Conservation (phyloP, 306 rosid genomes). For the Pueraria montana region DNA sequence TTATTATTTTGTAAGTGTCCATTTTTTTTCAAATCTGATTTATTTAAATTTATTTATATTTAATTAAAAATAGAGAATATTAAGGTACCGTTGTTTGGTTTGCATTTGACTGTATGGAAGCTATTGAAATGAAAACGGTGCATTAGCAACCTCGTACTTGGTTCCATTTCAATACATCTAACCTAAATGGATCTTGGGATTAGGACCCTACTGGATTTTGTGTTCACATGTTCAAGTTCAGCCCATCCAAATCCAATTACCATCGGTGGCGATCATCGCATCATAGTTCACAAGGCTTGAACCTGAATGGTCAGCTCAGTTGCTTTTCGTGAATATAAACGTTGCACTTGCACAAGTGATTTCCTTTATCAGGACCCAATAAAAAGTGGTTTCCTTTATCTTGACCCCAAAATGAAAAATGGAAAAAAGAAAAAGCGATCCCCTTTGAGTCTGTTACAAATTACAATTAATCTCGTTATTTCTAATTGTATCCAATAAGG, state of each 20-base stretch:
- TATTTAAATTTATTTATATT: no score
- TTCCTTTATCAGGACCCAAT: neutral
- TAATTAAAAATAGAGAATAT: neutral
- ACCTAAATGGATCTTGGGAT: neutral
- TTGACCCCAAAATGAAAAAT: neutral
- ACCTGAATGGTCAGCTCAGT: neutral
- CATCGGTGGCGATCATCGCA: neutral
- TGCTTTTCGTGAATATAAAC: constrained; percentile 3
- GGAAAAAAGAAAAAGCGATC: neutral
- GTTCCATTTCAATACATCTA: neutral
- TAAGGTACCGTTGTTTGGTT: neutral
- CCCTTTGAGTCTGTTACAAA: neutral
- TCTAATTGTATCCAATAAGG: no score
- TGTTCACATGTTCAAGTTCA: neutral
- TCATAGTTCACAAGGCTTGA: neutral
- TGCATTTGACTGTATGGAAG: neutral
- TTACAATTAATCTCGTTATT: neutral
- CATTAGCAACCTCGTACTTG: neutral
- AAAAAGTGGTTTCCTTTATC: neutral
- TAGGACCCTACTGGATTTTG: neutral
- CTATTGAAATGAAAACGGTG: neutral
- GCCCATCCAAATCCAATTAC: no score
- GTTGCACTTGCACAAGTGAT: neutral
- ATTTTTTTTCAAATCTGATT: no score
- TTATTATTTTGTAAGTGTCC: no score